Evolutionary conservation across 169 alveolate genomes (phyloP).

Genomic region (Perkinsus olseni): DNA sequence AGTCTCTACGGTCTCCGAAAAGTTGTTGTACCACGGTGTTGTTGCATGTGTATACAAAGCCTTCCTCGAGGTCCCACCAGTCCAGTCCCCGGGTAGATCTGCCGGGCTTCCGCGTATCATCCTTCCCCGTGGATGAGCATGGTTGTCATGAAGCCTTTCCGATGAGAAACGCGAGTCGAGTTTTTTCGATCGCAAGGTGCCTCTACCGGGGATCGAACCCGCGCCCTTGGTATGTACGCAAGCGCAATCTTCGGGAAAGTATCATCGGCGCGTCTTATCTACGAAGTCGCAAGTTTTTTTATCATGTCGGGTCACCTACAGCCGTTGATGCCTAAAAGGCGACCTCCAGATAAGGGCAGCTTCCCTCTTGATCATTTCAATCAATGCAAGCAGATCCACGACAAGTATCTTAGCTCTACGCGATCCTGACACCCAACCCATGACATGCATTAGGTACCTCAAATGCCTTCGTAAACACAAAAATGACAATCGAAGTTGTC

Average conservation of each 20-base stretch:
- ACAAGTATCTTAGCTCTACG: neutral
- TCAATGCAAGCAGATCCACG: constrained; percentile 1
- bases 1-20: no score
- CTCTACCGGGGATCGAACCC: neutral
- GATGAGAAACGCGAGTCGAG: neutral
- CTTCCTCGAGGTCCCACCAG: no score
- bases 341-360: neutral
- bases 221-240: neutral
- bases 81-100: neutral
- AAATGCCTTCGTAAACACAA: neutral
- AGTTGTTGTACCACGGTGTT: no score
- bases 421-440: neutral
- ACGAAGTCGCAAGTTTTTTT: neutral
- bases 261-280: neutral
- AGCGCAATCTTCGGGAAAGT: neutral
- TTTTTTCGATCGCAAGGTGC: neutral
- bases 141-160: neutral
- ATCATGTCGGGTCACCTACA: neutral
- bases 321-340: neutral
- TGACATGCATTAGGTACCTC: neutral
- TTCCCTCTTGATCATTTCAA: neutral
- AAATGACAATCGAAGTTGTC: neutral
- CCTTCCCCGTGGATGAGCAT: neutral
- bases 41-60: no score
- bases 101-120: neutral